Evolutionary conservation across 805 yeast species (phyloP).

Genomic region (Kregervanrija delftensis): DNA sequence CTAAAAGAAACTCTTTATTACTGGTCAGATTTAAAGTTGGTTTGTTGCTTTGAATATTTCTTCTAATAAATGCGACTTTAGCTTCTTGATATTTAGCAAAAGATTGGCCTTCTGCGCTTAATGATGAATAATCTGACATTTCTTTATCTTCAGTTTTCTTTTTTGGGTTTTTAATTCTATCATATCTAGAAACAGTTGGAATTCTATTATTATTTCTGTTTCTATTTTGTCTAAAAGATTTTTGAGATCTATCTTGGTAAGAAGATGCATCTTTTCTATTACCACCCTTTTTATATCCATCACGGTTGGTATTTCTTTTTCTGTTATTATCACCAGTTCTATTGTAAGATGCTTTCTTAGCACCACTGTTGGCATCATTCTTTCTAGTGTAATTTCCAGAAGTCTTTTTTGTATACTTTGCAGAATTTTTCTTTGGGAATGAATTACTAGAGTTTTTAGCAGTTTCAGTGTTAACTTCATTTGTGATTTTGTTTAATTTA

Average conservation of each 20-base stretch:
- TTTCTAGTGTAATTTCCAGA: background rate
- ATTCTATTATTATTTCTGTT: background rate
- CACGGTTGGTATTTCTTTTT: background rate
- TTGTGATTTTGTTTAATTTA: constrained; percentile 3
- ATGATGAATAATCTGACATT: background rate
- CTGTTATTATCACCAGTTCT: constrained; percentile 1
- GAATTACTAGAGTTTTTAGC: too few species aligned
- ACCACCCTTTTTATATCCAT: background rate
- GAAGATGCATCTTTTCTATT: background rate
- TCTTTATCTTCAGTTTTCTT: background rate
- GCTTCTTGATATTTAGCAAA: constrained; percentile 8
- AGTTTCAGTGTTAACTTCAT: too few species aligned
- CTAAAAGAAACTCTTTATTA: background rate
- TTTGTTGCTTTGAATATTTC: constrained; percentile 2
- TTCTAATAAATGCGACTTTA: constrained; percentile 10
- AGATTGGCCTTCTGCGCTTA: constrained; percentile 8
- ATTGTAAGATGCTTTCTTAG: background rate
- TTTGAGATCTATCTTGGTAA: too few species aligned
- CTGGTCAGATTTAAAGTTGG: constrained; percentile 1
- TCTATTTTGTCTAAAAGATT: background rate
- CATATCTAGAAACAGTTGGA: constrained; percentile 12
- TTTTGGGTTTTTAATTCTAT: constrained; percentile 8
- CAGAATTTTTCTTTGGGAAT: too few species aligned
- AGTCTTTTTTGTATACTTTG: too few species aligned
- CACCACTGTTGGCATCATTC: background rate